Evolutionary conservation across 257 asterid genomes (phyloP).

Genomic region (Jaltomata sinuosa): DNA sequence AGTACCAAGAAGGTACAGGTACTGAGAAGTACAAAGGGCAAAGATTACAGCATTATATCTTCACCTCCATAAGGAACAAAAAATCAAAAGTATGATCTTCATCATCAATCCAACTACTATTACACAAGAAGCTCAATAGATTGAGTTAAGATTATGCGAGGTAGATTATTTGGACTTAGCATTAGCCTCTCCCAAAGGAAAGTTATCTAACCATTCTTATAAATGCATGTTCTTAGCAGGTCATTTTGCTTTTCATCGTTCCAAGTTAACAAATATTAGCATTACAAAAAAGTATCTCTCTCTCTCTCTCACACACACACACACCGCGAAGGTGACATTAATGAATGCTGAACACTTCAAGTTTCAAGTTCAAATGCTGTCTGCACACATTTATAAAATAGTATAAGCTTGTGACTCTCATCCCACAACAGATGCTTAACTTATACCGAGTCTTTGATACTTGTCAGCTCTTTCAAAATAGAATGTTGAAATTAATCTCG

Average conservation of each 20-base stretch:
- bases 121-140: neutral
- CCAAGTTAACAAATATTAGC: neutral
- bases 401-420: neutral
- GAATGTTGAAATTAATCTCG: neutral
- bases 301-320: neutral
- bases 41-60: neutral
- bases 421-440: neutral
- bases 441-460: neutral
- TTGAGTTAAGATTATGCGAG: neutral
- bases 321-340: neutral
- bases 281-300: too few relatives aligned
- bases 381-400: neutral
- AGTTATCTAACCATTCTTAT: neutral
- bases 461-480: neutral
- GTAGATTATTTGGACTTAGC: neutral
- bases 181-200: neutral
- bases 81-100: neutral
- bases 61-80: neutral
- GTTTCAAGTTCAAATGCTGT: neutral
- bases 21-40: neutral
- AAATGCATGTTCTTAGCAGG: neutral
- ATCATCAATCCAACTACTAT: neutral
- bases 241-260: neutral
- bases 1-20: too few relatives aligned
- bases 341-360: neutral